Conservation (phyloP, 106 monocot species). For the Phalaenopsis equestris region DNA sequence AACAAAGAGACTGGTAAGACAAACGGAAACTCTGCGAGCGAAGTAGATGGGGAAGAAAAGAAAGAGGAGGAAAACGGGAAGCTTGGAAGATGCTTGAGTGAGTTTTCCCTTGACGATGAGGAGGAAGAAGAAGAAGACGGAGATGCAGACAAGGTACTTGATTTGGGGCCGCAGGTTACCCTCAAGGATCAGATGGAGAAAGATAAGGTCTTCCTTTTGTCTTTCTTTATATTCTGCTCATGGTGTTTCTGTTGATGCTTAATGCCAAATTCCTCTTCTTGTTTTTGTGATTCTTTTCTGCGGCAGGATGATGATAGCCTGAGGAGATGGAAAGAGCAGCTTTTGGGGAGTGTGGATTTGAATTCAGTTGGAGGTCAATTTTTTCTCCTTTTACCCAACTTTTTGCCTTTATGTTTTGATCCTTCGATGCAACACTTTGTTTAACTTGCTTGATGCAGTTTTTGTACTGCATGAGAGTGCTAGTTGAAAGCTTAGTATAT, state of each 20-base stretch:
- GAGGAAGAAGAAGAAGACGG: slow-evolving; percentile 54
- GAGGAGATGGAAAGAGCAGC: slow-evolving; percentile 91
- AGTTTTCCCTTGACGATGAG: slow-evolving; percentile 47
- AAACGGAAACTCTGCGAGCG: slow-evolving; percentile 5
- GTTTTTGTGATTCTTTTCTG: slow-evolving; percentile 2
- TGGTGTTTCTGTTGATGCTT: not conserved
- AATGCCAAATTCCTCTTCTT: not conserved
- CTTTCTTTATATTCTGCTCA: not conserved
- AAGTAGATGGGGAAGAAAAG: slow-evolving; percentile 4
- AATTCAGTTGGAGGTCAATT: slow-evolving; percentile 69
- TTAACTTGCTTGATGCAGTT: no score
- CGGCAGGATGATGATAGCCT: slow-evolving; percentile 93
- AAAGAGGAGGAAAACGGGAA: not conserved
- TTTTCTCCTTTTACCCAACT: not conserved
- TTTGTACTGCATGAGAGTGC: no score
- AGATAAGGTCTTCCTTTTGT: slow-evolving; percentile 53
- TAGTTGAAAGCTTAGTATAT: no score
- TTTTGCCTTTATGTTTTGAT: no score
- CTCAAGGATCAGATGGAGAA: slow-evolving; percentile 78
- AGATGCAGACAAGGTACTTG: slow-evolving; percentile 33
- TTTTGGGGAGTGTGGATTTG: slow-evolving; percentile 82
- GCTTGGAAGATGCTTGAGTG: slow-evolving; percentile 2
- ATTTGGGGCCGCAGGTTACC: slow-evolving; percentile 72
- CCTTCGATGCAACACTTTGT: no score
- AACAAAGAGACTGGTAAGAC: slow-evolving; percentile 21